Conservation (phyloP, 208 protist genomes). For the Willaertia magna region DNA sequence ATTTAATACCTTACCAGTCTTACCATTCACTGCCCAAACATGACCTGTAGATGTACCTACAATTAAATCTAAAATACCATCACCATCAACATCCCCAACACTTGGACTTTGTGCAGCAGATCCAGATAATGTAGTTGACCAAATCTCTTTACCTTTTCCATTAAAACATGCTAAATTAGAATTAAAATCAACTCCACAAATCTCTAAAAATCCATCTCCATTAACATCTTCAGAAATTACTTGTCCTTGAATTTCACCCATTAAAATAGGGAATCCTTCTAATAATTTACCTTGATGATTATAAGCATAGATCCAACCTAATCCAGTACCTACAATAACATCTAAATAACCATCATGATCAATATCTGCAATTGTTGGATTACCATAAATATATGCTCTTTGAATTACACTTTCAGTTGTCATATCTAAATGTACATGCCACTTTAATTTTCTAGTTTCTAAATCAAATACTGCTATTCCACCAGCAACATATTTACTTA, state of each 20-base stretch:
- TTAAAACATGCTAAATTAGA: constrained; percentile 65
- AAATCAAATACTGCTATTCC: constrained; percentile 63
- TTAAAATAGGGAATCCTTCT: constrained; percentile 43
- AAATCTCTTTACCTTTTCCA: constrained; percentile 47
- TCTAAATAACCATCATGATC: constrained; percentile 41
- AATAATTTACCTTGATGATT: constrained; percentile 11
- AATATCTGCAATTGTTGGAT: constrained; percentile 58
- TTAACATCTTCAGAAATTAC: constrained; percentile 60
- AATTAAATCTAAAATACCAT: constrained; percentile 63
- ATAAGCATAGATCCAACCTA: constrained; percentile 28
- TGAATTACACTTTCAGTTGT: constrained; percentile 42
- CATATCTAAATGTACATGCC: constrained; percentile 56
- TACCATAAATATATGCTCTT: constrained; percentile 50
- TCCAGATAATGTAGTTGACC: constrained; percentile 25
- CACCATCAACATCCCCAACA: constrained; percentile 72
- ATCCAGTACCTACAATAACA: constrained; percentile 34
- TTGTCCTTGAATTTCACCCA: constrained; percentile 52
- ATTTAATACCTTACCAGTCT: constrained; percentile 38
- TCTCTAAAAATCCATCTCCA: constrained; percentile 55
- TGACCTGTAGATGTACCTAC: constrained; percentile 55
- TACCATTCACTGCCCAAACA: constrained; percentile 60
- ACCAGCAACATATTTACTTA: constrained; percentile 62
- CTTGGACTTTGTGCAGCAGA: constrained; percentile 44
- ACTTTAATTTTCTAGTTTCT: constrained; percentile 56
- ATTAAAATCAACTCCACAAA: constrained; percentile 63